phyloP scores from a whole-genome alignment of 2,329 filamentous ascomycete species.

The Purpureocillium lavendulum region DNA sequence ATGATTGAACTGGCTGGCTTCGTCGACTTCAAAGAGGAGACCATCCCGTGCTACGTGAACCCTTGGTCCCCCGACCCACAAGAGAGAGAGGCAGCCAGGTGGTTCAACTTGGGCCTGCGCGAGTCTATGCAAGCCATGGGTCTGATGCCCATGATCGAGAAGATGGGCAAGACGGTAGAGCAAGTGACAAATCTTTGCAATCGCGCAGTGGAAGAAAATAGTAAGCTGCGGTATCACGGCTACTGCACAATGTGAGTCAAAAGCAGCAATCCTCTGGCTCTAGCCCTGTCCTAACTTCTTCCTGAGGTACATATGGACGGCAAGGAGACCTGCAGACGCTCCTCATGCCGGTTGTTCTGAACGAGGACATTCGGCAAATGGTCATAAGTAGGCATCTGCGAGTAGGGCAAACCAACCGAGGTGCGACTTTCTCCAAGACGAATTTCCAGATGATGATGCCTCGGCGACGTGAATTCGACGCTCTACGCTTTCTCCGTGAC shows the following conservation, averaged over 20 bases:
- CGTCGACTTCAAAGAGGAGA: constrained; percentile 64
- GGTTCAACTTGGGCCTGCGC: constrained; percentile 74
- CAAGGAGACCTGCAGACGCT: constrained; percentile 8
- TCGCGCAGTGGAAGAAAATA: constrained; percentile 61
- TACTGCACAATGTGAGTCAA: constrained; percentile 77
- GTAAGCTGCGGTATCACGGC: constrained; percentile 56
- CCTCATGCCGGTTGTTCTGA: not conserved
- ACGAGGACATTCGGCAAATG: not conserved
- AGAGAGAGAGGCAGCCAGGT: constrained; percentile 62
- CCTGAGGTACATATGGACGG: constrained; percentile 16
- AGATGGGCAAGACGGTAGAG: constrained; percentile 37
- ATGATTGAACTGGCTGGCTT: constrained; percentile 68
- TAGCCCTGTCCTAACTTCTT: too few species aligned
- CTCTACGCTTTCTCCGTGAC: too few species aligned
- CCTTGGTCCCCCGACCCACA: constrained; percentile 60
- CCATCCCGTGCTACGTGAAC: constrained; percentile 64
- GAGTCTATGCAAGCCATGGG: constrained; percentile 67
- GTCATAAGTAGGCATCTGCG: too few species aligned
- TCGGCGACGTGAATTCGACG: too few species aligned
- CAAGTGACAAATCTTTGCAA: constrained; percentile 55
- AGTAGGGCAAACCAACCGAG: too few species aligned
- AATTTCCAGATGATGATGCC: too few species aligned
- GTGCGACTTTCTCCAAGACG: too few species aligned
- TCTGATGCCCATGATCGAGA: constrained; percentile 59
- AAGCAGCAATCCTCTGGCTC: too few species aligned